Evolutionary conservation across 371 early-diverging fungal species (phyloP).

Genomic region (Capillidium heterosporum): DNA sequence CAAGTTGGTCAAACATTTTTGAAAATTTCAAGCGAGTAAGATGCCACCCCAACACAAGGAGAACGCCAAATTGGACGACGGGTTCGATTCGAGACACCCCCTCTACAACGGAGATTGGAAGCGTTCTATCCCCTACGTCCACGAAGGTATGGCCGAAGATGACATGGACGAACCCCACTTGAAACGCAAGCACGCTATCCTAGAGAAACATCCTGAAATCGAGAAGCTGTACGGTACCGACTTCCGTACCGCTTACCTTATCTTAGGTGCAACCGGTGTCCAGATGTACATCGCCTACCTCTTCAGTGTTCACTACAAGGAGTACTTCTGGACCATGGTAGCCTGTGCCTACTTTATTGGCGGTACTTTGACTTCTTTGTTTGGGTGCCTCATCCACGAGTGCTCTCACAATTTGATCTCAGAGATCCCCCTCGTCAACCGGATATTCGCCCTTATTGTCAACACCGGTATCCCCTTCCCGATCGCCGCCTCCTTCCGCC

Average conservation of each 20-base stretch:
- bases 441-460: slow-evolving; percentile 58
- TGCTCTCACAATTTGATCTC: slow-evolving; percentile 69
- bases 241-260: slow-evolving; percentile 51
- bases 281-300: slow-evolving; percentile 64
- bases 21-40: too few relatives aligned
- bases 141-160: slow-evolving; percentile 64
- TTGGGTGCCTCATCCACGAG: slow-evolving; percentile 82
- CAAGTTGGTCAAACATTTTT: too few relatives aligned
- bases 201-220: slow-evolving; percentile 77
- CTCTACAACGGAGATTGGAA: slow-evolving; percentile 69
- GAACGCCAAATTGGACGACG: neutral
- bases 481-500: slow-evolving; percentile 65
- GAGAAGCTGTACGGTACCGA: slow-evolving; percentile 70
- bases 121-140: slow-evolving; percentile 51
- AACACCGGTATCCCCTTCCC: slow-evolving; percentile 76
- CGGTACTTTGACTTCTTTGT: slow-evolving; percentile 55
- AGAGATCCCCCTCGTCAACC: slow-evolving; percentile 46
- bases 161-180: slow-evolving; percentile 89
- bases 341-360: slow-evolving; percentile 59
- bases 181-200: slow-evolving; percentile 72
- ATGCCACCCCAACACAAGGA: neutral
- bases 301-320: slow-evolving; percentile 40
- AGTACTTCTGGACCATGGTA: slow-evolving; percentile 40
- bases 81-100: slow-evolving; percentile 48
- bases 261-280: slow-evolving; percentile 34